Conservation (phyloP, 176 grass and related monocot genomes). For the Themeda triandra region DNA sequence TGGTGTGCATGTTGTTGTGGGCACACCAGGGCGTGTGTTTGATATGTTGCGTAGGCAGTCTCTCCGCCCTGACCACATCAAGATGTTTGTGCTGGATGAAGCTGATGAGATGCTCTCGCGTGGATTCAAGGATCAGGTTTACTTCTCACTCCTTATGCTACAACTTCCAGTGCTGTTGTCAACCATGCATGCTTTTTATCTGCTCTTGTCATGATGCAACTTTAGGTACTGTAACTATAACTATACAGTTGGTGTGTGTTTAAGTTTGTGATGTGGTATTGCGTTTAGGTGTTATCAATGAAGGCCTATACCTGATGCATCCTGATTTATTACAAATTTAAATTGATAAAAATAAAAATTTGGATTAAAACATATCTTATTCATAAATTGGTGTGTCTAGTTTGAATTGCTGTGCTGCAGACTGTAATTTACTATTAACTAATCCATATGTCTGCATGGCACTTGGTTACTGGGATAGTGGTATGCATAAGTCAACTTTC, state of each 20-base stretch:
- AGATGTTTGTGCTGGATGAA: constrained; percentile 89
- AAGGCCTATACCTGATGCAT: background rate
- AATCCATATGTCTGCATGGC: background rate
- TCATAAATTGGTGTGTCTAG: too few relatives aligned
- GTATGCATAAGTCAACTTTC: background rate
- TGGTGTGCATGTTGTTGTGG: constrained; percentile 84
- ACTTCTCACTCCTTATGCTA: background rate
- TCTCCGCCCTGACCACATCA: constrained; percentile 61
- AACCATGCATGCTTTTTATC: background rate
- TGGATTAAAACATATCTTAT: background rate
- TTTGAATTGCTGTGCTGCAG: background rate
- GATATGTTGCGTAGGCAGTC: constrained; percentile 78
- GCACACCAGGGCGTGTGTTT: constrained; percentile 77
- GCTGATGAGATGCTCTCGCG: constrained; percentile 89
- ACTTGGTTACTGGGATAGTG: background rate
- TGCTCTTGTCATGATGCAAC: background rate
- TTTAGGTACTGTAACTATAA: background rate
- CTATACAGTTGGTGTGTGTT: background rate
- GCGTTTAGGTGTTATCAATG: background rate
- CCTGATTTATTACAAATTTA: background rate
- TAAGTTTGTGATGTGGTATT: background rate
- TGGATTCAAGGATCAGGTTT: constrained; percentile 87
- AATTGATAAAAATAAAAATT: background rate
- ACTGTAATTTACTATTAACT: background rate
- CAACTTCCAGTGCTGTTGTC: too few relatives aligned